Evolutionary conservation across 75 land plant species (phyloP).

Genomic region (Sequoia sempervirens): DNA sequence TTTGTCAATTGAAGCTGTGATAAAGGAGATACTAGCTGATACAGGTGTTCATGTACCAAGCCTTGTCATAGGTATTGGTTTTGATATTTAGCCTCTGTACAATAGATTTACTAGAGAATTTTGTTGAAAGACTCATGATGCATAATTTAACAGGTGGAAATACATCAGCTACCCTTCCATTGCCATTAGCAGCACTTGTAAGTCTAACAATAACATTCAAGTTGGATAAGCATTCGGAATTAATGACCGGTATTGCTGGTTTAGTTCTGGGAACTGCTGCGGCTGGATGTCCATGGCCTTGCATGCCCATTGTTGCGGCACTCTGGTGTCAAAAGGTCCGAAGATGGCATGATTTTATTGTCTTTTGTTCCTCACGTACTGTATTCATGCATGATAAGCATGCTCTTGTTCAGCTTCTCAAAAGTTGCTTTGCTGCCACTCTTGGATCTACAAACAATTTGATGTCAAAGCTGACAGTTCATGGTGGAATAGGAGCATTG

Average conservation of each 20-base stretch:
- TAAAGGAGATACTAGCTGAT: constrained; percentile 78
- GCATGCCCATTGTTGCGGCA: constrained; percentile 87
- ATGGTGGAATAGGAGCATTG: constrained; percentile 86
- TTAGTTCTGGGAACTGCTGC: constrained; percentile 76
- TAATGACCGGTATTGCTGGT: constrained; percentile 70
- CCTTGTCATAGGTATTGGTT: constrained; percentile 52
- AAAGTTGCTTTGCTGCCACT: constrained; percentile 76
- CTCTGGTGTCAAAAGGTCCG: constrained; percentile 88
- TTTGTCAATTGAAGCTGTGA: constrained; percentile 65
- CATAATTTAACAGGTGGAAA: constrained; percentile 47
- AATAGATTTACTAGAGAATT: neutral
- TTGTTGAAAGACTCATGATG: constrained; percentile 8
- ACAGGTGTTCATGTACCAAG: constrained; percentile 83
- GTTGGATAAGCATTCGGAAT: constrained; percentile 59
- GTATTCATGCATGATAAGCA: constrained; percentile 79
- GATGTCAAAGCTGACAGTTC: constrained; percentile 31
- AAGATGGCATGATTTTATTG: constrained; percentile 84
- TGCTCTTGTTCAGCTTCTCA: constrained; percentile 72
- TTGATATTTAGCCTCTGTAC: constrained; percentile 5
- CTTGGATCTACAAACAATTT: constrained; percentile 40
- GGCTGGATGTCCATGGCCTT: constrained; percentile 84
- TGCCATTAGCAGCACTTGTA: constrained; percentile 83
- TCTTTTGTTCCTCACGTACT: constrained; percentile 67
- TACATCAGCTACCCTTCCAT: constrained; percentile 71
- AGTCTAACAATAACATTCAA: constrained; percentile 93